These are phyloP conservation scores for Salisapilia sapeloensis DNA, from an alignment of 352 stramenopile genomes.

Conservation along the genomic window DNA sequence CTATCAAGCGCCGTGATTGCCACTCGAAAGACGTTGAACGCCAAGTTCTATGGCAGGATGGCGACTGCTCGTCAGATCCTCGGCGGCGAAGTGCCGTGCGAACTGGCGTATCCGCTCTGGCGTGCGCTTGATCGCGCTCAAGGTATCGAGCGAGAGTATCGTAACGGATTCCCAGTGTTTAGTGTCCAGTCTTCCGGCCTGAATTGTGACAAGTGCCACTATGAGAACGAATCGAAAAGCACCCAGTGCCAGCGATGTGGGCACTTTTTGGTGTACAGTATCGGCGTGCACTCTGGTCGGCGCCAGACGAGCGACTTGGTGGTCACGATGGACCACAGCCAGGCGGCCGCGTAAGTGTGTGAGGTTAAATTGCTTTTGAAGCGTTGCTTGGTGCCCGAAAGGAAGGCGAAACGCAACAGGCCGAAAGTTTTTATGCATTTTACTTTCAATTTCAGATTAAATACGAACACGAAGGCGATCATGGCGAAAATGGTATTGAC, in stretches of 20 bases:
- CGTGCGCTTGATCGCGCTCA: constrained; percentile 38
- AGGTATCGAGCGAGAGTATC: constrained; percentile 38
- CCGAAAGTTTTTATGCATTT: too few species aligned
- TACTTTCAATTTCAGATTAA: too few species aligned
- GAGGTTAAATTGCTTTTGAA: too few species aligned
- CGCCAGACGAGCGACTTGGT: constrained; percentile 37
- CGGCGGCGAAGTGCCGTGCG: constrained; percentile 42
- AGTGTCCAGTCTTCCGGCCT: constrained; percentile 21
- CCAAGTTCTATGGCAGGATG: constrained; percentile 42
- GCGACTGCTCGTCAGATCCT: constrained; percentile 51
- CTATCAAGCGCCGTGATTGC: constrained; percentile 54
- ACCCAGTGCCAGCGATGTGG: constrained; percentile 31
- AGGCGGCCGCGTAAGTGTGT: too few species aligned
- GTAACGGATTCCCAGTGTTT: constrained; percentile 36
- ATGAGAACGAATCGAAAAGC: constrained; percentile 22
- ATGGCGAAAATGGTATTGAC: too few species aligned
- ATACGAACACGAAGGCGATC: too few species aligned
- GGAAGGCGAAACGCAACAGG: too few species aligned
- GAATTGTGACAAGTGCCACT: constrained; percentile 32
- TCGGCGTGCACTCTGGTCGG: constrained; percentile 44
- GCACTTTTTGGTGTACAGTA: constrained; percentile 51
- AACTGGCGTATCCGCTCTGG: constrained; percentile 43
- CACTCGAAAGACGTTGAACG: constrained; percentile 57
- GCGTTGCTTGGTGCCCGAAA: too few species aligned
- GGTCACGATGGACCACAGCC: constrained; percentile 2